A percentile compares a stretch with the other conserved stretches of the same genome.
Evolutionary conservation across 805 yeast genomes (phyloP).

Genomic region (Cyberlindnera maclurae): DNA sequence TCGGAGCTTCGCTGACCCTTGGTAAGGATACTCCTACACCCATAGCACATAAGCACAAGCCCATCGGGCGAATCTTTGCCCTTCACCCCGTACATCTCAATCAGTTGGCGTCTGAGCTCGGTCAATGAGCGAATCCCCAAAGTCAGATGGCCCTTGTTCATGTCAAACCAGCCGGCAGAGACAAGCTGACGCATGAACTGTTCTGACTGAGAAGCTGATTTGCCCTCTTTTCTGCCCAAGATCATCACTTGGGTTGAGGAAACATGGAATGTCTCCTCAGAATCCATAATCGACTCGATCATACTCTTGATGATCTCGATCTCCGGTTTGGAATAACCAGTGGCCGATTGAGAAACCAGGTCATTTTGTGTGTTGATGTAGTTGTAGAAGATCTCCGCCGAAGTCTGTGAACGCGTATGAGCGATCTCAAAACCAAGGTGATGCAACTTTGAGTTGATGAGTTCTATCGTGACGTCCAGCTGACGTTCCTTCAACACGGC

Average conservation of each 20-base stretch:
- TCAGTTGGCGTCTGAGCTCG: constrained; percentile 40
- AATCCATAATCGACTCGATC: constrained; percentile 31
- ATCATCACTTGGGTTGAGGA: constrained; percentile 22
- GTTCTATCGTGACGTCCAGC: constrained; percentile 18
- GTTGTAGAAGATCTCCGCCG: constrained; percentile 28
- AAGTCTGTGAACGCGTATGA: constrained; percentile 28
- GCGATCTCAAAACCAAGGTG: constrained; percentile 34
- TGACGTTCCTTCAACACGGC: constrained; percentile 4
- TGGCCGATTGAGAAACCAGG: constrained; percentile 28
- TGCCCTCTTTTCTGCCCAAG: constrained; percentile 19
- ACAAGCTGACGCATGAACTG: constrained; percentile 33
- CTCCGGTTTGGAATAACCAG: constrained; percentile 31
- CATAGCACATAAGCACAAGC: constrained; percentile 35
- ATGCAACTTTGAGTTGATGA: constrained; percentile 20
- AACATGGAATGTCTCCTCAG: constrained; percentile 27
- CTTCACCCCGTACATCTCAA: constrained; percentile 34
- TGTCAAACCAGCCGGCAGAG: constrained; percentile 49
- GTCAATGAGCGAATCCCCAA: constrained; percentile 35
- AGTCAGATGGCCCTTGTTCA: constrained; percentile 27
- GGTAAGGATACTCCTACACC: constrained; percentile 48
- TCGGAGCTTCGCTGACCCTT: constrained; percentile 39
- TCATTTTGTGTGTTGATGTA: constrained; percentile 31
- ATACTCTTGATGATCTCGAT: constrained; percentile 34
- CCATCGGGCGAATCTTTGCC: constrained; percentile 25
- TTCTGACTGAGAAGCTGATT: constrained; percentile 34